Base-by-base conservation (phyloP, 1,284 basidiomycete genomes). In the Fomitiporia mediterranea region DNA sequence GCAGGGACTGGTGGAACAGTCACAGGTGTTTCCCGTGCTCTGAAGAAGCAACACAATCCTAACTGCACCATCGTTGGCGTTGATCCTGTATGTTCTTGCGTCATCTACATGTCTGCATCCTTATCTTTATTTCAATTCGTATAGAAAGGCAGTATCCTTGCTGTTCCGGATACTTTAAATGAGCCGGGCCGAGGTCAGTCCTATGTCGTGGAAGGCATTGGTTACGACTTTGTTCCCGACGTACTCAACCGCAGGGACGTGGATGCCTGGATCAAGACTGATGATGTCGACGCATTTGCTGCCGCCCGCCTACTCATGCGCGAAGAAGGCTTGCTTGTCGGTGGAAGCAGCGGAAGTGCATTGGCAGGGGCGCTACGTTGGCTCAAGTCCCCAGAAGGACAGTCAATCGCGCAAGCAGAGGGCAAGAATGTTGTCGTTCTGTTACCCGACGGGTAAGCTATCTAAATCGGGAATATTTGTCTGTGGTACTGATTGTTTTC, bases 1-100 rank as follows among this genome's bases (percentile, higher is more conserved):
- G 92, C 94, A 8, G 96, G 96, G 6, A 99, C 96, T 0, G 96
- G 96, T 28, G 96, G 96, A 7, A 98, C 96, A 0, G 77, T 99
- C 60, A 91, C 90, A 17, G 96, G 96, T 3, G 71, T 95, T 27
- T 89, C 92, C 4, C 79, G 85, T 32, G 91, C 89, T 1, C 76
- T 98, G 65, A 90, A 91, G 73, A 88, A 86, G 66, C 74, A 69
- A 3, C 87, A 91, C 65, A 91, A 91, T 66, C 71, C 79, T 28
- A 72, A 82, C 21, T 87, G 83, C 63, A 71, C 82, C 32, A 79
- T 97, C 15, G 80, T 99, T n/a, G 95, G 84, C 3, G 80, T 94
- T 27, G 96, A 99, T 73, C 96, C 96, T 28, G 89, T 94, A 64
- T 53, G 84, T n/a, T 71, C 19, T 51, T 13, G 42, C 44, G 34